Evolutionary conservation across 1,284 basidiomycete species (phyloP), one percentile per base, ranked within the genome.

Genomic region (Pascua guehoae): DNA sequence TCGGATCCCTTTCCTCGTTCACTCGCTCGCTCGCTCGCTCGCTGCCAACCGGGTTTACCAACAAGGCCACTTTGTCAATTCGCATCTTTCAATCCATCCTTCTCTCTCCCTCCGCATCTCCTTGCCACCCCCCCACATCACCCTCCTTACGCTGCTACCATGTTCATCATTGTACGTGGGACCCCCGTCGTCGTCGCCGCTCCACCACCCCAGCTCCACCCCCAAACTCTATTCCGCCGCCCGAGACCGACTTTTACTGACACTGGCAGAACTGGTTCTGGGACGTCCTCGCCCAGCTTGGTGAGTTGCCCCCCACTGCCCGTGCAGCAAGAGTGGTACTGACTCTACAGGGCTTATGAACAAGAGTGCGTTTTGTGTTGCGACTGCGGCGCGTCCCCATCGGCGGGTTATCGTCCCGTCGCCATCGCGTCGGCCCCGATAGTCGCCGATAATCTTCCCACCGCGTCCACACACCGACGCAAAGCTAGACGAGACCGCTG

Each of bases 251-350:
- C 8, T 32, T 3, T 11, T 14, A 46, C 55, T 56, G 41, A 56
- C 38, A 14, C 24, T 32, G 24, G 42, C 60, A 78, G 75, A 88
- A 90, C 81, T 95, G 91, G 91, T 91, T 95, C 79, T 93, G 88
- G 88, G 92, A 96, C 74, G 81, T 95, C 63, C 88, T 96, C 68
- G 84, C 91, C 57, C 86, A 88, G 76, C 87, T 96, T 47, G 92
- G 92, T 95, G 71, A 57, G 85, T 78, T 14, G 15, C 48, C 32
- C 1, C 24, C 15, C 18, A 16, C 12, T 51, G 45, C 24, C 40
- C 5, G 14, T 14, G 12, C 8, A n/a, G 4, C 12, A 16, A 8
- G n/a, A 3, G 8, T 12, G 24, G 41, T n/a, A 42, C 52, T 57
- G 55, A 60, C 55, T 15, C 11, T 32, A 36, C 69, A 95, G 95